These are phyloP conservation scores for Sporisorium scitamineum DNA, from an alignment of 1,284 basidiomycete species.

Conservation along the genomic window DNA sequence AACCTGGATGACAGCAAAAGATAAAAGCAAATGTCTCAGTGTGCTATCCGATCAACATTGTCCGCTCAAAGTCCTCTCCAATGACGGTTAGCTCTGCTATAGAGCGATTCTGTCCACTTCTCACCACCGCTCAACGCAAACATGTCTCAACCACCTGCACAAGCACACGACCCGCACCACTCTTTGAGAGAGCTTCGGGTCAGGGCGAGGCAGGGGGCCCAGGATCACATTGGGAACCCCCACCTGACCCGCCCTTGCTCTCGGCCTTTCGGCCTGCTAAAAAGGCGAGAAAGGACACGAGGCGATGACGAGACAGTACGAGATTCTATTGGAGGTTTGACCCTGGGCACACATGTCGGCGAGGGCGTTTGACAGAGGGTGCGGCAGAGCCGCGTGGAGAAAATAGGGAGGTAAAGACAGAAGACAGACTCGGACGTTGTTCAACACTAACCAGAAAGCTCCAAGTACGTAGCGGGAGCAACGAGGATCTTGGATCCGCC, in stretches of 20 bases:
- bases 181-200: background rate
- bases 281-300: constrained; percentile 34
- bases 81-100: background rate
- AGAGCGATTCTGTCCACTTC: background rate
- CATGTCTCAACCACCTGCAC: constrained; percentile 17
- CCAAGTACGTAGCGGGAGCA: constrained; percentile 66
- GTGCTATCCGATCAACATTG: background rate
- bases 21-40: background rate
- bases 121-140: background rate
- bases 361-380: constrained; percentile 5
- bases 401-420: constrained; percentile 13
- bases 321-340: constrained; percentile 37
- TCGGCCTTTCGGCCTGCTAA: constrained; percentile 37
- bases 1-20: background rate
- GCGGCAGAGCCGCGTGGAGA: background rate
- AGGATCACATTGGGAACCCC: constrained; percentile 39
- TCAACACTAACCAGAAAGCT: constrained; percentile 55
- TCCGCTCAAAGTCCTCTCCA: background rate
- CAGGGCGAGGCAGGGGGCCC: constrained; percentile 18
- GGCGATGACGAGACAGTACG: constrained; percentile 34
- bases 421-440: constrained; percentile 38
- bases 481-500: constrained; percentile 58
- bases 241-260: constrained; percentile 28
- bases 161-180: constrained; percentile 10
- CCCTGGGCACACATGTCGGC: constrained; percentile 24